Conservation (phyloP, 805 yeast species). For the Ogataea polymorpha region DNA sequence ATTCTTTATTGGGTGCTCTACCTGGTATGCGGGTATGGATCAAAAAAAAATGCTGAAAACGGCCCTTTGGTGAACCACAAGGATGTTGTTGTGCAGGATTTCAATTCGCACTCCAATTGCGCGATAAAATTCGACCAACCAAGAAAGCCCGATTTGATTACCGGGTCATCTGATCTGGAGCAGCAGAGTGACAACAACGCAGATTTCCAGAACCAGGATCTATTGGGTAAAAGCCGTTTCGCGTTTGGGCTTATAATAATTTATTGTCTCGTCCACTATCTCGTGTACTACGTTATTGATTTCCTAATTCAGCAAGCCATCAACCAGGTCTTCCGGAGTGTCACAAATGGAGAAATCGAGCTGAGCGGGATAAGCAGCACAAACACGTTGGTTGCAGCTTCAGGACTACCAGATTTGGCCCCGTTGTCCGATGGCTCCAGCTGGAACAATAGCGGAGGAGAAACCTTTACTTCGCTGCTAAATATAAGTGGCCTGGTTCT, state of each 20-base stretch:
- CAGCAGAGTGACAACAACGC: constrained; percentile 4
- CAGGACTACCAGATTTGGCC: not conserved
- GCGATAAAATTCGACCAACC: constrained; percentile 5
- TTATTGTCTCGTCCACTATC: constrained; percentile 21
- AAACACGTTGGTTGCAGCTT: constrained; percentile 6
- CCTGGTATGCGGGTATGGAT: constrained; percentile 12
- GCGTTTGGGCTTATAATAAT: constrained; percentile 15
- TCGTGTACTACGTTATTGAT: constrained; percentile 19
- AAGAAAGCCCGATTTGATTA: not conserved
- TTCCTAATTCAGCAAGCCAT: constrained; percentile 21
- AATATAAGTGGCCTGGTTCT: constrained; percentile 18
- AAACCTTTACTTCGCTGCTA: constrained; percentile 18
- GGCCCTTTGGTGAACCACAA: constrained; percentile 4
- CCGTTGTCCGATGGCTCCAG: constrained; percentile 4
- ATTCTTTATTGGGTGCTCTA: constrained; percentile 16
- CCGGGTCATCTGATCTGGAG: constrained; percentile 5
- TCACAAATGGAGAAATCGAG: constrained; percentile 16
- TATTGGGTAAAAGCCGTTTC: constrained; percentile 18
- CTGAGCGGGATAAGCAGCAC: constrained; percentile 16
- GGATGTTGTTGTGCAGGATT: constrained; percentile 10
- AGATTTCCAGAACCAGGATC: constrained; percentile 14
- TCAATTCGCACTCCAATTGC: not conserved
- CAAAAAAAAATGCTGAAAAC: not conserved
- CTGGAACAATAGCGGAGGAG: constrained; percentile 19
- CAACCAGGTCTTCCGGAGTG: constrained; percentile 13